Evolutionary conservation across 75 land plant genomes (phyloP).

Genomic region (Cryptomeria japonica): DNA sequence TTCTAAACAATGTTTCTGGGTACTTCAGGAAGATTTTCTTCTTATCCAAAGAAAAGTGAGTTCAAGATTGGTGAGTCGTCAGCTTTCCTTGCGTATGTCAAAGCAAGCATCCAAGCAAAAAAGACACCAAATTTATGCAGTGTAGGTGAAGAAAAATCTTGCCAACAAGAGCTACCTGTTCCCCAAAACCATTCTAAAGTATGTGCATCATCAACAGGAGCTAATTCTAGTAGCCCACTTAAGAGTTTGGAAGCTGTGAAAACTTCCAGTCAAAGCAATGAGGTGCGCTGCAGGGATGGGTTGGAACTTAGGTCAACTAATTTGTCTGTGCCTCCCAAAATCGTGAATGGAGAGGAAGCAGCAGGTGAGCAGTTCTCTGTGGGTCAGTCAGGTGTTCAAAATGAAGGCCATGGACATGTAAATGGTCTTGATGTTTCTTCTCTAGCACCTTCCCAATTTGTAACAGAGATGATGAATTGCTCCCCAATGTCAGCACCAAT

Average conservation of each 20-base stretch:
- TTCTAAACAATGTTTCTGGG: slow-evolving; percentile 6
- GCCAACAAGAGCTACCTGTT: slow-evolving; percentile 1
- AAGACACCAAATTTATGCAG: not conserved
- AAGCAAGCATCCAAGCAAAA: slow-evolving; percentile 24
- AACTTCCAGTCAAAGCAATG: slow-evolving; percentile 9
- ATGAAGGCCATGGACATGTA: slow-evolving; percentile 12
- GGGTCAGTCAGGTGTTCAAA: slow-evolving; percentile 10
- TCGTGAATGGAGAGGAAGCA: slow-evolving; percentile 13
- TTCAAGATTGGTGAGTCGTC: slow-evolving; percentile 71
- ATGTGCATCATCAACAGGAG: not conserved
- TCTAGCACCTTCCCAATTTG: slow-evolving; percentile 32
- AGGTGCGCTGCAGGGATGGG: slow-evolving; percentile 13
- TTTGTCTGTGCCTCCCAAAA: slow-evolving; percentile 19
- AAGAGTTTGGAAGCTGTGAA: not conserved
- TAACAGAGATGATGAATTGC: slow-evolving; percentile 42
- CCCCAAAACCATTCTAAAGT: not conserved
- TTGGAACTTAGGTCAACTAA: slow-evolving; percentile 14
- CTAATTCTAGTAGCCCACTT: not conserved
- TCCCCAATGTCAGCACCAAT: slow-evolving; percentile 31
- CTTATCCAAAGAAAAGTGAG: slow-evolving; percentile 62
- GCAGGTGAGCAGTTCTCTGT: slow-evolving; percentile 24
- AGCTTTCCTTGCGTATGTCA: slow-evolving; percentile 76
- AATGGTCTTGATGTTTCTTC: slow-evolving; percentile 24
- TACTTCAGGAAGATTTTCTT: slow-evolving; percentile 39
- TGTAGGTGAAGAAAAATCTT: slow-evolving; percentile 10